A percentile compares a stretch with the other conserved stretches of the same genome.
These are phyloP conservation scores for Phytophthora pistaciae DNA, from an alignment of 352 stramenopile species.

Conservation along the genomic window DNA sequence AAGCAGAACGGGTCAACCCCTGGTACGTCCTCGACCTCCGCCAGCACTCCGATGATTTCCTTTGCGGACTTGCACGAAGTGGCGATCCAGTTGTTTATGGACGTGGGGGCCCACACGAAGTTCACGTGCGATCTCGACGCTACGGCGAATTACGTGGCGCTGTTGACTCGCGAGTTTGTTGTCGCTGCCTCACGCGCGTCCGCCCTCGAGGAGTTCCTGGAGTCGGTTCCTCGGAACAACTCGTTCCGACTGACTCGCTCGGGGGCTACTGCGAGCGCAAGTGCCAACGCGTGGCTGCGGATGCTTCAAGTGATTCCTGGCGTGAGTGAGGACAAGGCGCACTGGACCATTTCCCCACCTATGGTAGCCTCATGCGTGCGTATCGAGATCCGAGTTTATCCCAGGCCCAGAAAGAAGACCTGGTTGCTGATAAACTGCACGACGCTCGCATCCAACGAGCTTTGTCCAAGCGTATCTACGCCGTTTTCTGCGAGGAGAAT, in stretches of 20 bases:
- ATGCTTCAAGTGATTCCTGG: constrained; percentile 84
- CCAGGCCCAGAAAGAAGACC: constrained; percentile 54
- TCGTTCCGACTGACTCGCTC: constrained; percentile 63
- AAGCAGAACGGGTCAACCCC: constrained; percentile 9
- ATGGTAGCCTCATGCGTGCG: constrained; percentile 53
- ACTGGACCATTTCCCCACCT: constrained; percentile 74
- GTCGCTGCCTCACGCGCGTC: constrained; percentile 49
- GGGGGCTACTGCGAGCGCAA: constrained; percentile 54
- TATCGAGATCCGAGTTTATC: constrained; percentile 54
- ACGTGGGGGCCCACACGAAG: constrained; percentile 62
- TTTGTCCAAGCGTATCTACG: constrained; percentile 67
- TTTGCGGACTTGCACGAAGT: constrained; percentile 74
- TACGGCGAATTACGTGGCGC: constrained; percentile 59
- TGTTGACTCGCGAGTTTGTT: constrained; percentile 67
- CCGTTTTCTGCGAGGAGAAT: constrained; percentile 58
- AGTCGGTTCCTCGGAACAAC: constrained; percentile 62
- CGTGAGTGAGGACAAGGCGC: constrained; percentile 77
- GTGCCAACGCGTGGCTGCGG: constrained; percentile 75
- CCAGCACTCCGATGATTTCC: constrained; percentile 25
- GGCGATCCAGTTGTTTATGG: constrained; percentile 76
- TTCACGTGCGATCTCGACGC: constrained; percentile 68
- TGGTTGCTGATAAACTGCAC: constrained; percentile 64
- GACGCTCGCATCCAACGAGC: constrained; percentile 46
- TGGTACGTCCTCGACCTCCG: background rate
- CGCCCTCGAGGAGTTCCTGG: constrained; percentile 61